Conservation (phyloP, 192 early-diverging fungal species). For the Coemansia brasiliensis region DNA sequence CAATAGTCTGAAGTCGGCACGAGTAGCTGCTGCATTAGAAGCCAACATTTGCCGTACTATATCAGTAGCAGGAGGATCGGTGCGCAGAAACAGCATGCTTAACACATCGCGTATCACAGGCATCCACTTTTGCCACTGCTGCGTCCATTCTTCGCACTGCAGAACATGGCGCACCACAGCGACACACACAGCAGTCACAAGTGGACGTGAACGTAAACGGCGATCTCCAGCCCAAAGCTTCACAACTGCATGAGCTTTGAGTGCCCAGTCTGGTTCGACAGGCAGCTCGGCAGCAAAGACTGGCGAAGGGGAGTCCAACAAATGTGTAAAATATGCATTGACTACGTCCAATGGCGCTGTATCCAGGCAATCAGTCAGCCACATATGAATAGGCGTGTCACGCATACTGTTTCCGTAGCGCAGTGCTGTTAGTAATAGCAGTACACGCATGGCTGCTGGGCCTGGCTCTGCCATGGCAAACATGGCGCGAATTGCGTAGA, state of each 20-base stretch:
- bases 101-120: constrained; percentile 8
- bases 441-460: constrained; percentile 27
- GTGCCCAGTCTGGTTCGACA: constrained; percentile 38
- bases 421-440: constrained; percentile 36
- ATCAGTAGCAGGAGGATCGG: background rate
- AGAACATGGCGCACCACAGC: constrained; percentile 14
- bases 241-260: constrained; percentile 15
- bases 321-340: constrained; percentile 20
- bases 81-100: constrained; percentile 9
- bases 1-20: background rate
- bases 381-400: constrained; percentile 47
- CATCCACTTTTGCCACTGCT: constrained; percentile 35
- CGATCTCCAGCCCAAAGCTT: constrained; percentile 25
- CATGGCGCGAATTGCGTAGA: constrained; percentile 45
- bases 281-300: constrained; percentile 29
- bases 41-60: constrained; percentile 21
- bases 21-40: background rate
- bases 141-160: constrained; percentile 23
- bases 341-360: constrained; percentile 19
- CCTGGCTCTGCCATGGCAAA: constrained; percentile 10
- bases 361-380: constrained; percentile 44
- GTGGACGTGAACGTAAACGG: constrained; percentile 8
- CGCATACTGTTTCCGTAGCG: constrained; percentile 37
- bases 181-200: constrained; percentile 3
- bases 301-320: constrained; percentile 14